Base-by-base conservation (phyloP, 192 early-diverging fungal genomes). In the Backusella sp. region DNA sequence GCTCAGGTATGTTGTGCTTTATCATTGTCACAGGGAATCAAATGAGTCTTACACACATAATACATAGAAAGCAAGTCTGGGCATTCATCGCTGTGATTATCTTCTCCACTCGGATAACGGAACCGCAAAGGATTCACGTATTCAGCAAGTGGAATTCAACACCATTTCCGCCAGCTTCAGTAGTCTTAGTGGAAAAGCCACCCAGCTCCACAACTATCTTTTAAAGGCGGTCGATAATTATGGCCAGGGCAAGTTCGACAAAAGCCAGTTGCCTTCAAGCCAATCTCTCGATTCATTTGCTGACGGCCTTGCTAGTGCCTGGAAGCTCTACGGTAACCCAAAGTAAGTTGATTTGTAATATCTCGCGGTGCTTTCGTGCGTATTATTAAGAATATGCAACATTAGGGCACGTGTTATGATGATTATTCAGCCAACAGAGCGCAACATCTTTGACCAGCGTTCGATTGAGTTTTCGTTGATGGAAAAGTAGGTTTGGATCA, bases 131-230 rank as follows among this genome's bases (percentile, higher is more conserved):
- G 79, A 89, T n/a, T 78, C 88, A 35, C 80, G 82, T 34, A 86
- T 94, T 53, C 91, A 97, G 79, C 97, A 99, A 79, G 97, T 99
- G 1, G 97, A 99, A 75, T 91, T 97, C 76, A 99, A 99, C 83
- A 98, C 97, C 5, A 97, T 99, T 82, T 88, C 96, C 5, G 86
- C 93, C 6, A 94, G 93, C n/a, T 99, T 99, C 82, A 89, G 92
- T 14, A 90, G 92, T 76, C 85, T 99, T 17, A 95, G 94, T 1
- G 82, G 89, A 0, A 80, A 92, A 49, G 91, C 91, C 15, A 84
- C 86, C 19, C 86, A 96, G 59, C 83, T 99, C 36, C 97, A 99
- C 77, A 89, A 87, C 62, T 90, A 87, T 73, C 74, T 91, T 2
- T 75, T 82, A n/a, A 66, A 78, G 17, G 69, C 83, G 34, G 82